phyloP scores from a whole-genome alignment of 2,329 filamentous ascomycete species.

The Aspergillus pseudotamarii region DNA sequence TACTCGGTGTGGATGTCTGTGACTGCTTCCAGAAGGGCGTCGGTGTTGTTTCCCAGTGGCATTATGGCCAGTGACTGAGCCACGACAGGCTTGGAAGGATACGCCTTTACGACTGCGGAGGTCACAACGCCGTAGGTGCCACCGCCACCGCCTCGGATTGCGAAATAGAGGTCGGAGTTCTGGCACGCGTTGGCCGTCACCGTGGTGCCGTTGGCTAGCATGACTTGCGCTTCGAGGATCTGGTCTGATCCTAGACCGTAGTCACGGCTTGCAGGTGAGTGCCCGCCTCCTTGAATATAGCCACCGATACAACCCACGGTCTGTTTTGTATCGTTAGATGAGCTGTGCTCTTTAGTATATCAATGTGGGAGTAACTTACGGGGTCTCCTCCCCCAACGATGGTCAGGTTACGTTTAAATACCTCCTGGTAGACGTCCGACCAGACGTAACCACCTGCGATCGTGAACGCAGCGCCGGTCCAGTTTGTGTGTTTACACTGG shows the following conservation, averaged over 20 bases:
- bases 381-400: slow-evolving; percentile 35
- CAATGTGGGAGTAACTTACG: slow-evolving; percentile 8
- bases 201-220: slow-evolving; percentile 41
- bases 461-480: slow-evolving; percentile 36
- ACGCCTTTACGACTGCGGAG: slow-evolving; percentile 21
- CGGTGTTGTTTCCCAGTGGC: neutral
- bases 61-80: slow-evolving; percentile 9
- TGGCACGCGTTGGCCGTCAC: slow-evolving; percentile 39
- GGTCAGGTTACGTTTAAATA: slow-evolving; percentile 27
- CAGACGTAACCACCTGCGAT: slow-evolving; percentile 29
- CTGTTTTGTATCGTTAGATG: neutral
- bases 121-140: slow-evolving; percentile 33
- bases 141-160: slow-evolving; percentile 45
- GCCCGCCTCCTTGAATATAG: slow-evolving; percentile 47
- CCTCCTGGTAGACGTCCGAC: slow-evolving; percentile 32
- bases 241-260: slow-evolving; percentile 52
- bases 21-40: slow-evolving; percentile 13
- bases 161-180: slow-evolving; percentile 33
- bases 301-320: slow-evolving; percentile 36
- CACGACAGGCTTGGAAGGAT: slow-evolving; percentile 16
- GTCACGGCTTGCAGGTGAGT: slow-evolving; percentile 41
- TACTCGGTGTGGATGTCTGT: slow-evolving; percentile 14
- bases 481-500: slow-evolving; percentile 36
- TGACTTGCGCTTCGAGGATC: slow-evolving; percentile 46
- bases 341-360: neutral